Base-by-base conservation (phyloP, 2,329 filamentous ascomycete genomes). In the Colletotrichum brevisporum region DNA sequence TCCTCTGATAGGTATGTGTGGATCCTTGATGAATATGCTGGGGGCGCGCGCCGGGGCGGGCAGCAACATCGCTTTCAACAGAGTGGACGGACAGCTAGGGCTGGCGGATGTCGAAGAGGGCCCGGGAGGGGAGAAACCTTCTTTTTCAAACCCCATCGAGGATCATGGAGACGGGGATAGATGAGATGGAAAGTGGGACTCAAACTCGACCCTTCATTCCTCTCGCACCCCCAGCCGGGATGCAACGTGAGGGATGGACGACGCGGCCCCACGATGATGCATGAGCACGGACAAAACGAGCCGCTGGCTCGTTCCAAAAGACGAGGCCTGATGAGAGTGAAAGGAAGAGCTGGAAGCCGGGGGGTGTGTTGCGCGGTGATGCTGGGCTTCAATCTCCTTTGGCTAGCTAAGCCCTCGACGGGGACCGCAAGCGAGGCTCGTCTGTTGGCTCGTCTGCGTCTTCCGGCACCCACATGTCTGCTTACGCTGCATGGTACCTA, bases 61-160 rank as follows among this genome's bases (percentile, higher is more conserved):
- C 27, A 39, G 26, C 31, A 54, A n/a, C n/a, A 47, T 48, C 31
- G 5, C 24, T 24, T 63, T 63, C 41, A 16, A 18, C 31, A 36
- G 10, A 36, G 31, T 31, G 27, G 27, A 31, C 27, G 10, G 27
- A 31, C 13, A 55, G 13, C 21, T 48, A 48, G 26, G 50, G 51
- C 39, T 54, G 51, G 27, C 10, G 15, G 13, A 63, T n/a, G n/a
- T 26, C 16, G 12, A 31, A 36, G 39, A 5, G 15, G 45, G 18
- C 8, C 18, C 47, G 24, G 18, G n/a, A 27, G n/a, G 54, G 36
- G 50, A 24, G 27, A n/a, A 50, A 62, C 54, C 43, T 43, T 53
- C 61, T 43, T 52, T 66, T 66, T 61, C 39, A 41, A 54, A 55
- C n/a, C 16, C 41, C 48, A 50, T 66, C 57, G 27, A 66, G 50